These are phyloP conservation scores for Helicostylum pulchrum DNA, from an alignment of 192 early-diverging fungal species.

Conservation along the genomic window DNA sequence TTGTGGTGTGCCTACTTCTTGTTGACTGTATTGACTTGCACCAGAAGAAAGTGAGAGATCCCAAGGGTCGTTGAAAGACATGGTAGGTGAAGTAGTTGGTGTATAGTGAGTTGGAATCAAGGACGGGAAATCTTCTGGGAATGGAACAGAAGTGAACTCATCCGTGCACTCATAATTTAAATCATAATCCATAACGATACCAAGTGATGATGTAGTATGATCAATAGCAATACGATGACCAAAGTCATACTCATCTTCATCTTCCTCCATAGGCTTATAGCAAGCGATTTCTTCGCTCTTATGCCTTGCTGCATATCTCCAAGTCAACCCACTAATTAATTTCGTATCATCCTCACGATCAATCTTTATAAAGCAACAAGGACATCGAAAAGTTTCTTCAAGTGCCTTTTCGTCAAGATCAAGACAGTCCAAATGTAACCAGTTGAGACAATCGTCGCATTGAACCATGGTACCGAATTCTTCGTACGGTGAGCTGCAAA, in stretches of 20 bases:
- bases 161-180: not conserved
- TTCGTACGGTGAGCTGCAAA: slow-evolving; percentile 43
- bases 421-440: slow-evolving; percentile 73
- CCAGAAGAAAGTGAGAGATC: no score
- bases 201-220: slow-evolving; percentile 5
- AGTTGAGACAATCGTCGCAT: slow-evolving; percentile 66
- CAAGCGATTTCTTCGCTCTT: slow-evolving; percentile 22
- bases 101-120: not conserved
- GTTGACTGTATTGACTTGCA: no score
- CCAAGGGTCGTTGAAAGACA: not conserved
- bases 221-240: not conserved
- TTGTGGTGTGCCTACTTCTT: no score
- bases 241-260: slow-evolving; percentile 9
- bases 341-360: not conserved
- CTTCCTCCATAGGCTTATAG: slow-evolving; percentile 3
- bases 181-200: slow-evolving; percentile 5
- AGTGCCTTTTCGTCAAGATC: slow-evolving; percentile 54
- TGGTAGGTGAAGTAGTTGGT: not conserved
- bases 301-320: slow-evolving; percentile 31
- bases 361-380: slow-evolving; percentile 25
- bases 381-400: slow-evolving; percentile 61
- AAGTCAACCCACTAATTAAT: slow-evolving; percentile 10
- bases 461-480: slow-evolving; percentile 65
- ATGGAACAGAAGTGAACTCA: no score
- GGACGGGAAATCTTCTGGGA: not conserved